Percentiles rank a stretch among this genome's conserved stretches.
phyloP scores from a whole-genome alignment of 805 yeast genomes.

The Starmerella vitae region DNA sequence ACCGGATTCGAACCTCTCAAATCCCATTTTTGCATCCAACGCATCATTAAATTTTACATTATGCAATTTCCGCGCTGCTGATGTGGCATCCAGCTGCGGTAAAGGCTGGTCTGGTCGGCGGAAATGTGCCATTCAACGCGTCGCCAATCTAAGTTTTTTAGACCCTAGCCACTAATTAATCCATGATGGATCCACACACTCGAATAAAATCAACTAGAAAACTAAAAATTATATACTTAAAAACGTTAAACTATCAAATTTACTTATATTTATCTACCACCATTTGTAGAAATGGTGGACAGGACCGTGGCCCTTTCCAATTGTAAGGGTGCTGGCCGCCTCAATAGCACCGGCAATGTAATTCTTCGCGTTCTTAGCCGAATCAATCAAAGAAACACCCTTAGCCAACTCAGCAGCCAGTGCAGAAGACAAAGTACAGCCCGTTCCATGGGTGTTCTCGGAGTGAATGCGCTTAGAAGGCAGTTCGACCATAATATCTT shows the following conservation, averaged over 20 bases:
- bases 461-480: slow-evolving; percentile 37
- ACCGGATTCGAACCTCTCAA: slow-evolving; percentile 62
- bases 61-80: slow-evolving; percentile 11
- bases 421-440: slow-evolving; percentile 74
- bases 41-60: slow-evolving; percentile 32
- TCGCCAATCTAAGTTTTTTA: not conserved
- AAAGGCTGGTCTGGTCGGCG: slow-evolving; percentile 10
- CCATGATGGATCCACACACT: no score
- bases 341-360: slow-evolving; percentile 52
- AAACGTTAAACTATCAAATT: not conserved
- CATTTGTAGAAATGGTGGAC: slow-evolving; percentile 44
- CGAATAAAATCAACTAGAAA: no score
- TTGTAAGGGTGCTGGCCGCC: slow-evolving; percentile 33
- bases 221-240: not conserved
- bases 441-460: slow-evolving; percentile 71
- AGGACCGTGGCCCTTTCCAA: slow-evolving; percentile 50
- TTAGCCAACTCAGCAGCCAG: slow-evolving; percentile 63
- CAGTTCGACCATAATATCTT: slow-evolving; percentile 38
- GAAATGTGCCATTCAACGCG: slow-evolving; percentile 16
- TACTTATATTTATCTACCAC: slow-evolving; percentile 2
- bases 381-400: slow-evolving; percentile 33
- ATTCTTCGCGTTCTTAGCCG: slow-evolving; percentile 46
- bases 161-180: not conserved
- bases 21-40: slow-evolving; percentile 77
- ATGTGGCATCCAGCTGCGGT: slow-evolving; percentile 13